Conservation (phyloP, 306 rosid species). For the Prunus persica region DNA sequence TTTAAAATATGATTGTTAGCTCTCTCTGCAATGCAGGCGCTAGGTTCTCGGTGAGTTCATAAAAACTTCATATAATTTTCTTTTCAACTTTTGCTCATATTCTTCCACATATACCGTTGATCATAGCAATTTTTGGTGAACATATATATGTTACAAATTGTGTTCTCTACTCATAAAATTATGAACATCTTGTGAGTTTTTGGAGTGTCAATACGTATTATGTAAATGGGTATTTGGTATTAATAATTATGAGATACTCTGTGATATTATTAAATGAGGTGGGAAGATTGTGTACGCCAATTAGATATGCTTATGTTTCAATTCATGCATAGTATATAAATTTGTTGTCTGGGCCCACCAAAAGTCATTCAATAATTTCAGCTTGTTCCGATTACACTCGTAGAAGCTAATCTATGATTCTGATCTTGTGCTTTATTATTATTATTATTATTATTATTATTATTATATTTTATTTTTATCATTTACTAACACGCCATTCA, state of each 20-base stretch:
- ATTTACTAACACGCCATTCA: not conserved
- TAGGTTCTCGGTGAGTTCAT: constrained; percentile 60
- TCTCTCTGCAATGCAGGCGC: constrained; percentile 77
- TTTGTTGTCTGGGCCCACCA: constrained; percentile 42
- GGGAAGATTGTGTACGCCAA: constrained; percentile 41
- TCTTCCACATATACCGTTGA: not conserved
- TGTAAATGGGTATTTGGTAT: no score
- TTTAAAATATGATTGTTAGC: constrained; percentile 57
- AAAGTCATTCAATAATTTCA: constrained; percentile 7
- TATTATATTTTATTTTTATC: not conserved
- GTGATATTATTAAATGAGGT: constrained; percentile 26
- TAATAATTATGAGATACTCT: not conserved
- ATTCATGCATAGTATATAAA: constrained; percentile 39
- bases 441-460: not conserved
- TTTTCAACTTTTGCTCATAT: not conserved
- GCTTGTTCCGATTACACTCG: constrained; percentile 28
- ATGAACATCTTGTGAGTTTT: no score
- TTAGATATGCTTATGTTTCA: constrained; percentile 22
- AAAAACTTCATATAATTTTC: not conserved
- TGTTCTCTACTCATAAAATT: not conserved
- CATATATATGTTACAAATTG: not conserved
- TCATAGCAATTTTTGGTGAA: not conserved
- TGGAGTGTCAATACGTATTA: no score
- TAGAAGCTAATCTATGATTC: constrained; percentile 4
- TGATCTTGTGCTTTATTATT: not conserved